Percentiles rank a stretch among this genome's conserved stretches.
Evolutionary conservation across 106 monocot species (phyloP).

Genomic region (Phalaenopsis equestris): DNA sequence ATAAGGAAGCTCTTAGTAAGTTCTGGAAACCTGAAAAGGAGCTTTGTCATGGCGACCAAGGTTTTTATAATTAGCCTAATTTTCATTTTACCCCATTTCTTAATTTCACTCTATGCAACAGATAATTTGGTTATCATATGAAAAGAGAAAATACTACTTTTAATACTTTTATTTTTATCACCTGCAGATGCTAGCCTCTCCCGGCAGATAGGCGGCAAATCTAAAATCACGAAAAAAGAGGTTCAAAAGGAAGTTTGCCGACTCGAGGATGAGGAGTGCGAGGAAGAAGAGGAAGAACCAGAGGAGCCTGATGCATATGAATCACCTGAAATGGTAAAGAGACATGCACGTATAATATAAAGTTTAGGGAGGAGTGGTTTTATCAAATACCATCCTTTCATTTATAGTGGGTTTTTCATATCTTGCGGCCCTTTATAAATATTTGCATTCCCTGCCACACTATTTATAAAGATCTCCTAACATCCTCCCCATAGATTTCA

Average conservation of each 20-base stretch:
- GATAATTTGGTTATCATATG: background rate
- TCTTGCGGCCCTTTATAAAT: background rate
- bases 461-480: background rate
- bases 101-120: background rate
- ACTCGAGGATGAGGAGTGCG: conserved; percentile 15
- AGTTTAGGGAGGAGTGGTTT: too few relatives aligned
- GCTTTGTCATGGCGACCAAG: conserved; percentile 8
- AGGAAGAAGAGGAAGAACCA: conserved; percentile 13
- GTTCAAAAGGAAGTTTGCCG: conserved; percentile 14
- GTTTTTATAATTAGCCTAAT: conserved; percentile 11
- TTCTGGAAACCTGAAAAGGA: conserved; percentile 16
- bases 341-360: background rate
- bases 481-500: background rate
- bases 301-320: conserved; percentile 34
- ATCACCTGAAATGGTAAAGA: conserved; percentile 26
- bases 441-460: background rate
- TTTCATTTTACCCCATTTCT: background rate
- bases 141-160: background rate
- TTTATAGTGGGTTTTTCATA: background rate
- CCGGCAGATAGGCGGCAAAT: conserved; percentile 6
- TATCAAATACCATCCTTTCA: too few relatives aligned
- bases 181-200: conserved; percentile 20
- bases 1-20: conserved; percentile 31
- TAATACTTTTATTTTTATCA: background rate
- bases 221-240: conserved; percentile 21